Conservation (phyloP, 2,329 filamentous ascomycete species). For the Stagonosporopsis chrysanthemi region DNA sequence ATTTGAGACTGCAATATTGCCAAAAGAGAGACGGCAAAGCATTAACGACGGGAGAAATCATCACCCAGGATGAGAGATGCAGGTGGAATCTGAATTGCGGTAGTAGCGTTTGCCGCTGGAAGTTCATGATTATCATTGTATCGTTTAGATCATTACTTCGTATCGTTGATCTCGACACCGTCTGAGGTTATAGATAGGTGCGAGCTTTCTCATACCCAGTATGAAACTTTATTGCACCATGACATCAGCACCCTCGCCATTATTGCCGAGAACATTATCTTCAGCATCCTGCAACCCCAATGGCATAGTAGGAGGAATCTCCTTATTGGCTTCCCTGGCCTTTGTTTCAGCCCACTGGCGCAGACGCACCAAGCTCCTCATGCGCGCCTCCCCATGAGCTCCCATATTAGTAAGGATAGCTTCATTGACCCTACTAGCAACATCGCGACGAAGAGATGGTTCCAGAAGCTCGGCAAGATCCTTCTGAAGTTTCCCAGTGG, state of each 20-base stretch:
- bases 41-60: neutral
- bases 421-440: conserved; percentile 89
- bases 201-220: neutral
- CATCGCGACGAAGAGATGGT: conserved; percentile 77
- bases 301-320: conserved; percentile 50
- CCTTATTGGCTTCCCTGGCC: conserved; percentile 56
- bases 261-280: conserved; percentile 39
- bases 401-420: conserved; percentile 80
- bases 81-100: neutral
- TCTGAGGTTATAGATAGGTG: neutral
- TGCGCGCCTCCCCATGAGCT: conserved; percentile 77
- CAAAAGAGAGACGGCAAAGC: neutral
- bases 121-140: conserved; percentile 5
- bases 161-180: too few relatives aligned
- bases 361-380: conserved; percentile 80
- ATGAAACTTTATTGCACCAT: conserved; percentile 40
- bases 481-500: conserved; percentile 72
- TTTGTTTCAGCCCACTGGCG: conserved; percentile 83
- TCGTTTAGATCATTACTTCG: neutral
- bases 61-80: neutral
- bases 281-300: conserved; percentile 53
- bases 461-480: conserved; percentile 79
- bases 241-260: conserved; percentile 46
- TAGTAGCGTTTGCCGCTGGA: neutral
- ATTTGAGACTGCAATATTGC: conserved; percentile 30